Evolutionary conservation across 495 filamentous ascomycete species (phyloP), one percentile per base, ranked within the genome.

Genomic region (Penicillium macrosclerotiorum): DNA sequence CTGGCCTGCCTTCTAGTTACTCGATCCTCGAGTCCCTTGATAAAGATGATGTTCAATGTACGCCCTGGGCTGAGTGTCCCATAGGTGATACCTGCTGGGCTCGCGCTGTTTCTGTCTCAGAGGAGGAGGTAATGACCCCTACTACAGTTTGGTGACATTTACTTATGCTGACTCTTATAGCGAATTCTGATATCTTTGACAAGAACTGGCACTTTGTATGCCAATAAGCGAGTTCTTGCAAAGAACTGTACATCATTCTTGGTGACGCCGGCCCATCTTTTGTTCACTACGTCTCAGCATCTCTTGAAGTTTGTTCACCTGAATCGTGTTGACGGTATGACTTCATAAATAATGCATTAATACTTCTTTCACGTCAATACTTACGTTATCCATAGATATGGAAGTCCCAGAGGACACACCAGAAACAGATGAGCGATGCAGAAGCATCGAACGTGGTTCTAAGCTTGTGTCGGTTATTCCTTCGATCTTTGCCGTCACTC

Each of bases 291-390:
- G 1, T 89, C 83, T 37, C 86, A 89, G 47, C 90, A 96, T 64
- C 72, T 95, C 12, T 66, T 96, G 43, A 98, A 96, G 62, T 97
- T 97, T 62, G 82, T 96, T 13, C 93, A 98, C 65, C 59, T 97
- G 19, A 77, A 77, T 8, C 65, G 67, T 32, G 69, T 71, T n/a
- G 69, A 87, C 58, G 82, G 88, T 89, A 73, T 58, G 70, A n/a
- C n/a, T n/a, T n/a, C n/a, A n/a, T n/a, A n/a, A n/a, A n/a, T n/a
- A n/a, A n/a, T n/a, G n/a, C n/a, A n/a, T n/a, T n/a, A n/a, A n/a
- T n/a, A n/a, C n/a, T n/a, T n/a, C n/a, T n/a, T n/a, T n/a, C n/a
- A n/a, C n/a, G n/a, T n/a, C n/a, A n/a, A n/a, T 53, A 33, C 30
- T 52, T 22, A 59, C 26, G 8, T 5, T 8, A 8, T 16, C 3